phyloP scores from a whole-genome alignment of 202 grass and related monocot genomes.

The Zoysia matrella region DNA sequence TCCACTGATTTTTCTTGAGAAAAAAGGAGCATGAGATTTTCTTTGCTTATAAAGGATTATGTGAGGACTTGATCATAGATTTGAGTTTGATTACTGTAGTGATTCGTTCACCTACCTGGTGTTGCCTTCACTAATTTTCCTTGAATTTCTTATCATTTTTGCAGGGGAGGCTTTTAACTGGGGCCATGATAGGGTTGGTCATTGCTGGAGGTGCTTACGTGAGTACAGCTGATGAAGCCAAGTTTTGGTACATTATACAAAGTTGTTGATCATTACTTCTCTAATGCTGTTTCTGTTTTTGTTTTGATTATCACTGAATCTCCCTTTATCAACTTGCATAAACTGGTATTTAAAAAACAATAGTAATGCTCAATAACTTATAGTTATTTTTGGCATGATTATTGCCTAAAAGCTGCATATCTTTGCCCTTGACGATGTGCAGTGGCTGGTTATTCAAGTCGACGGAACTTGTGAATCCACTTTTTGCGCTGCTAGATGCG shows the following conservation, averaged over 20 bases:
- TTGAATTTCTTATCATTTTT: conserved; percentile 9
- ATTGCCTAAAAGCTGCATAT: conserved; percentile 6
- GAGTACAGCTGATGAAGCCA: conserved; percentile 92
- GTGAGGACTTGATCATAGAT: not conserved
- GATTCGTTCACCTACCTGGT: not conserved
- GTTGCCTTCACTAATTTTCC: conserved; percentile 10
- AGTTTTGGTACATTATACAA: conserved; percentile 79
- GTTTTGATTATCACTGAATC: conserved; percentile 9
- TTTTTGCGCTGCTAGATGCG: conserved; percentile 85
- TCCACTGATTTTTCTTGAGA: too few relatives aligned
- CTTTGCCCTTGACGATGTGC: conserved; percentile 40
- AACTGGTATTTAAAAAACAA: not conserved
- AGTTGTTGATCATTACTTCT: conserved; percentile 24
- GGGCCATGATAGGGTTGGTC: conserved; percentile 78
- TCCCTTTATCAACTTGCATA: conserved; percentile 14
- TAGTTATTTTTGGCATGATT: not conserved
- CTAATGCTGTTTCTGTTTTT: conserved; percentile 1
- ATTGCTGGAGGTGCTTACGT: conserved; percentile 98
- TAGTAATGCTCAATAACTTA: not conserved
- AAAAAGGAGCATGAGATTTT: not conserved
- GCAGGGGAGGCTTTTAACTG: conserved; percentile 90
- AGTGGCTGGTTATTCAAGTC: conserved; percentile 94
- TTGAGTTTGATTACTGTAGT: not conserved
- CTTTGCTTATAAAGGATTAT: conserved; percentile 23
- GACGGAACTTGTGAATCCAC: conserved; percentile 78